Evolutionary conservation across 345 rosid genomes (phyloP).

Genomic region (Eucalyptus sp.): DNA sequence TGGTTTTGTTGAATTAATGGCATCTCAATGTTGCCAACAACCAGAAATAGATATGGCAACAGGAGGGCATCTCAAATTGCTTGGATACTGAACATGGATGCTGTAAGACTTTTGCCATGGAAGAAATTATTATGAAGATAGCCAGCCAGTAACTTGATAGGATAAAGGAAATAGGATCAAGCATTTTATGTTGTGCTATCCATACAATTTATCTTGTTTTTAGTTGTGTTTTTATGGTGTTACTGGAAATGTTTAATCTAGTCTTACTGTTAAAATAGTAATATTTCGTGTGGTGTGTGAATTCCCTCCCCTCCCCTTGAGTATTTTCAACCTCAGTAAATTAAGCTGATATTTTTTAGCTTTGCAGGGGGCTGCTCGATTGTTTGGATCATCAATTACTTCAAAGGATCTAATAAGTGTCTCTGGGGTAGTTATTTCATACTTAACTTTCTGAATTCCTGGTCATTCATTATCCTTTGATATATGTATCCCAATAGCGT

Average conservation of each 20-base stretch:
- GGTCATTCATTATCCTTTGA: neutral
- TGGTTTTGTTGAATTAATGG: neutral
- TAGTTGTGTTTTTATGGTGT: neutral
- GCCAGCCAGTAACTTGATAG: neutral
- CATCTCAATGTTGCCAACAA: neutral
- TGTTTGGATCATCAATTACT: conserved; percentile 84
- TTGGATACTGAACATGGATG: neutral
- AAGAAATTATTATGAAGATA: neutral
- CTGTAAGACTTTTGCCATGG: neutral
- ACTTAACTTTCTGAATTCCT: neutral
- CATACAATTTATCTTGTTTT: neutral
- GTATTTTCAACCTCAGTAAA: neutral
- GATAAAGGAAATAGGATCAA: neutral
- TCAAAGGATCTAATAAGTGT: conserved; percentile 63
- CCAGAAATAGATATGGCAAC: neutral
- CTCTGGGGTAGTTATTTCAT: conserved; percentile 63
- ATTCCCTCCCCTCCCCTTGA: neutral
- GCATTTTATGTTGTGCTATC: neutral
- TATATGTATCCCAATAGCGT: neutral
- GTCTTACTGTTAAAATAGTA: neutral
- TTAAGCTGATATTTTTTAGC: neutral
- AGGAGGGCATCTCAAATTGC: neutral
- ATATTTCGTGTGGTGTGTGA: neutral
- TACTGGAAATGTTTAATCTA: neutral
- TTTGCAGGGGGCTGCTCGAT: conserved; percentile 88